Evolutionary conservation across 352 stramenopile genomes (phyloP), one percentile per base, ranked within the genome.

Genomic region (Poterioochromonas sp.): DNA sequence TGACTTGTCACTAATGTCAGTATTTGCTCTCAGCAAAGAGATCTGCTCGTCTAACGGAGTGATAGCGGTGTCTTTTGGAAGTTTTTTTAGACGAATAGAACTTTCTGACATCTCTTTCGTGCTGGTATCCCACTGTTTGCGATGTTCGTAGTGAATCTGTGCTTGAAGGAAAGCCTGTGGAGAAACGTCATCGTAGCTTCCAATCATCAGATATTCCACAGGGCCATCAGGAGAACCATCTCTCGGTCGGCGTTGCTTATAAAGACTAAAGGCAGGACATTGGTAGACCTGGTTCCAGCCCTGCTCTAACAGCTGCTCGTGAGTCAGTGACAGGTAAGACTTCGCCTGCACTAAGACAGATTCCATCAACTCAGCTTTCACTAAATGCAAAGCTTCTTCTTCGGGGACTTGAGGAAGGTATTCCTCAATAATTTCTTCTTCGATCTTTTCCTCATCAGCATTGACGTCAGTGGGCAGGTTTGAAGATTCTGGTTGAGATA

Each of bases 171-270:
- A 71, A 44, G 34, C 41, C 3, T 18, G 15, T 12, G 62, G 18
- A 26, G 62, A 71, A 29, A 71, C 39, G 26, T 71, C 62, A 29
- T 11, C 3, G 15, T 43, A 47, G 15, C 32, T 12, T 8, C 62
- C 62, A 22, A 29, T 71, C 62, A 71, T 71, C 34, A 71, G 11
- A 44, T 71, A 71, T 44, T 71, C 62, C 3, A 71, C 39, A 58
- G 47, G 47, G 15, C 47, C 47, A 15, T 58, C 26, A 26, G 47
- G 26, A 26, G 15, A 15, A 58, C 26, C 47, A 26, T 58, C 26
- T 58, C 47, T 15, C 15, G 47, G 15, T 26, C 15, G 15, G 47
- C 47, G 47, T 26, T 26, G 47, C 47, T 58, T 58, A 26, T 26
- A 58, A 26, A 58, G 47, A 58, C 26, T 15, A 58, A 58, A 58